A percentile compares a stretch with the other conserved stretches of the same genome.
Conservation (phyloP, 345 rosid species). For the Hirschfeldia incana region DNA sequence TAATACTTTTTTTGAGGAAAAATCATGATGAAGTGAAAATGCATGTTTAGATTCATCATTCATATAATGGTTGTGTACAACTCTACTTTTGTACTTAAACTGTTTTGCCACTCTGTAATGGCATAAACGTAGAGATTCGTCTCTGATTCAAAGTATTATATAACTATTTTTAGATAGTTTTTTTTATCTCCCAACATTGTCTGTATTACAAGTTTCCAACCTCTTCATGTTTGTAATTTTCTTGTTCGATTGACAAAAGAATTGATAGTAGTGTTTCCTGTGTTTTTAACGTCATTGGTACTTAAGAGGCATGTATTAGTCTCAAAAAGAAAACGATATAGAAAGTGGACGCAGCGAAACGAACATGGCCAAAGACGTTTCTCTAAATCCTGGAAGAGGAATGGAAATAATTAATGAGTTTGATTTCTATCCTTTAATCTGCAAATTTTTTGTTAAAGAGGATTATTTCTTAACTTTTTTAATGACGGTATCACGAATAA, state of each 20-base stretch:
- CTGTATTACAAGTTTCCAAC: not conserved
- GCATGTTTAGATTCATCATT: not conserved
- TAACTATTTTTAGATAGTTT: constrained; percentile 5
- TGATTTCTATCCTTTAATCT: constrained; percentile 17
- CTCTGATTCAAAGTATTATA: not conserved
- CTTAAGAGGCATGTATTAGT: constrained; percentile 24
- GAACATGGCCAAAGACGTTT: constrained; percentile 12
- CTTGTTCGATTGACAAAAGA: not conserved
- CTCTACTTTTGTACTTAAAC: not conserved
- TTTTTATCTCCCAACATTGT: not conserved
- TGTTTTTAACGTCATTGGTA: not conserved
- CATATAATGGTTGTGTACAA: not conserved
- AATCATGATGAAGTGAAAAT: not conserved
- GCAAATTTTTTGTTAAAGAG: constrained; percentile 5
- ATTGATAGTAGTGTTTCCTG: not conserved
- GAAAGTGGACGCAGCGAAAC: not conserved
- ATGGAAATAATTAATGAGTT: constrained; percentile 4
- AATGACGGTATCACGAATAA: not conserved
- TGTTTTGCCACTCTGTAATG: constrained; percentile 25
- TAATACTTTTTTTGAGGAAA: no score
- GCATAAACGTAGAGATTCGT: constrained; percentile 3
- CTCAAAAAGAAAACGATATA: not conserved
- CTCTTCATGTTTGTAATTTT: constrained; percentile 3
- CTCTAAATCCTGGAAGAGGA: not conserved
- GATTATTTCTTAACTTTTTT: constrained; percentile 16